Conservation (phyloP, 202 grass and related monocot genomes). For the Musa balbisiana region DNA sequence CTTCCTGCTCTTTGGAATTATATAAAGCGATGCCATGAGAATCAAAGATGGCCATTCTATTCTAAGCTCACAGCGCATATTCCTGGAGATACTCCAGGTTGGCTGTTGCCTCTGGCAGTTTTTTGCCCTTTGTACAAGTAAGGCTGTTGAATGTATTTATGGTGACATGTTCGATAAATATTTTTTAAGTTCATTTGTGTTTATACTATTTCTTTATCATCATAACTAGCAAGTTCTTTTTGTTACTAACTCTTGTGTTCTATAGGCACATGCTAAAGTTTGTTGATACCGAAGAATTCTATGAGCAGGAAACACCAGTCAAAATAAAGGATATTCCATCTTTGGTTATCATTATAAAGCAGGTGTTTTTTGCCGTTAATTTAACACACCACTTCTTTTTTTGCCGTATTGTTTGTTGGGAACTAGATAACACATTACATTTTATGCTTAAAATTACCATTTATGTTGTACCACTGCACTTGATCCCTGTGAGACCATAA, state of each 20-base stretch:
- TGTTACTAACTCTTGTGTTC: not conserved
- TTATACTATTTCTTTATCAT: slow-evolving; percentile 6
- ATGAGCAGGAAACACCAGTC: slow-evolving; percentile 93
- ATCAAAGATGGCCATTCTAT: slow-evolving; percentile 72
- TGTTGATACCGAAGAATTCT: slow-evolving; percentile 89
- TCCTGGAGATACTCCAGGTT: slow-evolving; percentile 51
- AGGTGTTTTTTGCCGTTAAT: slow-evolving; percentile 37
- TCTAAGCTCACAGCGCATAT: slow-evolving; percentile 45
- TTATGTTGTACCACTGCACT: slow-evolving; percentile 4
- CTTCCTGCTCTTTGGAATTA: slow-evolving; percentile 88
- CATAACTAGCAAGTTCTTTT: not conserved
- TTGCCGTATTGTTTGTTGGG: not conserved
- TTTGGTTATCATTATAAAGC: slow-evolving; percentile 82
- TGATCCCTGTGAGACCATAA: not conserved
- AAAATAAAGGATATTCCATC: slow-evolving; percentile 76
- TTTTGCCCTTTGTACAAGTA: slow-evolving; percentile 99
- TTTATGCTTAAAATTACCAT: slow-evolving; percentile 4
- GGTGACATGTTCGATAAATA: not conserved
- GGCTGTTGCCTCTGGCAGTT: slow-evolving; percentile 88
- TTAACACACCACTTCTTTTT: not conserved
- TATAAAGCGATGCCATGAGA: slow-evolving; percentile 76
- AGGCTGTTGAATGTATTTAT: slow-evolving; percentile 14
- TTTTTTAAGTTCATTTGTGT: not conserved
- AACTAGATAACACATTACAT: not conserved
- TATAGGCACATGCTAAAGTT: slow-evolving; percentile 89